These are phyloP conservation scores for Globisporangium carolinianum DNA, from an alignment of 352 stramenopile species.

Conservation along the genomic window DNA sequence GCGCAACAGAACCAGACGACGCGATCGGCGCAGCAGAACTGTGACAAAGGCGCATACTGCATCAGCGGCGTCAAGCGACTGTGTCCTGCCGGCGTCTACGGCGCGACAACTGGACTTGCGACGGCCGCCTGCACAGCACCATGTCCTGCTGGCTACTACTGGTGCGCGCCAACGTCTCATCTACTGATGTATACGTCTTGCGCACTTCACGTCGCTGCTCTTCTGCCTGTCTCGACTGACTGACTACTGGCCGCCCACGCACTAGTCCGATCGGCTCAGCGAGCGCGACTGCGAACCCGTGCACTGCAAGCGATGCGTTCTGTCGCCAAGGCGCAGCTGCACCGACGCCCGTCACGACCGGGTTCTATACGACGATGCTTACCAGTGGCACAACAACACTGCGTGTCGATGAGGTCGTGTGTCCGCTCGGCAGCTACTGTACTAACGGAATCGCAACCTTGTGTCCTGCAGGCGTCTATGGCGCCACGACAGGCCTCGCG, in stretches of 20 bases:
- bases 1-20: conserved; percentile 15
- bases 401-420: conserved; percentile 45
- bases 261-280: conserved; percentile 18
- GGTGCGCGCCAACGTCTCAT: conserved; percentile 16
- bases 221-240: no score
- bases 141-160: conserved; percentile 67
- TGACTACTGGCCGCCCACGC: no score
- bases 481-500: conserved; percentile 30
- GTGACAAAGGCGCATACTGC: conserved; percentile 57
- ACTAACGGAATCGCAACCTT: conserved; percentile 34
- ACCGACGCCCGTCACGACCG: conserved; percentile 26
- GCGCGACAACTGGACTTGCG: conserved; percentile 23
- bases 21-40: conserved; percentile 23
- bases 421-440: conserved; percentile 56
- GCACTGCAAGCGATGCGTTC: conserved; percentile 26
- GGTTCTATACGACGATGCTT: conserved; percentile 49
- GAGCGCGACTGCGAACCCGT: conserved; percentile 31
- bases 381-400: conserved; percentile 17
- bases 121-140: conserved; percentile 36
- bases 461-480: conserved; percentile 52
- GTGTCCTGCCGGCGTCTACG: conserved; percentile 48
- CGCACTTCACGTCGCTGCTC: no score
- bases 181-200: no score
- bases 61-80: conserved; percentile 36
- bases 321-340: conserved; percentile 35